Evolutionary conservation across 108 stramenopile species (phyloP).

Genomic region (Conticribra guillardii): DNA sequence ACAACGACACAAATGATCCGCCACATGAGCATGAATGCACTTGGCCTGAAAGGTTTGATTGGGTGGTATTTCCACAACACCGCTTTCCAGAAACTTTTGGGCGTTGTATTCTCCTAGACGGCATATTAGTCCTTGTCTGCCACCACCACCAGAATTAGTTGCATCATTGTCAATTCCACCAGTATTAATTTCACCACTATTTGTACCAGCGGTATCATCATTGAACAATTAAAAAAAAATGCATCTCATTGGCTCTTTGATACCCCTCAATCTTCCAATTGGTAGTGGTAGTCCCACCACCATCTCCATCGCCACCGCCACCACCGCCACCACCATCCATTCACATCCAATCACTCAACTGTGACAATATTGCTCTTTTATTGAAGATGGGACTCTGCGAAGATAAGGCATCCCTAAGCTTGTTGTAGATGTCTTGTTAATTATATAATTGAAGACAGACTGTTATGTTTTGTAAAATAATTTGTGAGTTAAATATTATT

Average conservation of each 20-base stretch:
- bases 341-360: constrained; percentile 42
- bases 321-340: background rate
- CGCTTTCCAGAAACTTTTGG: constrained; percentile 28
- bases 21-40: constrained; percentile 40
- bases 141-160: constrained; percentile 11
- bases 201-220: too few relatives aligned
- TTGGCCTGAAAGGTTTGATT: constrained; percentile 24
- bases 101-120: constrained; percentile 35
- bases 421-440: too few relatives aligned
- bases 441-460: too few relatives aligned
- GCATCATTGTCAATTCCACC: too few relatives aligned
- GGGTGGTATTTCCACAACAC: constrained; percentile 24
- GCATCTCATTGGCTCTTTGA: constrained; percentile 28
- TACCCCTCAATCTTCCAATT: constrained; percentile 24
- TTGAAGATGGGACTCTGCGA: too few relatives aligned
- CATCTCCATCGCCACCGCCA: too few relatives aligned
- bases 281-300: background rate
- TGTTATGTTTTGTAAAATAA: too few relatives aligned
- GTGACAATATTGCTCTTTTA: too few relatives aligned
- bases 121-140: constrained; percentile 1
- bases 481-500: too few relatives aligned
- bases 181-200: too few relatives aligned
- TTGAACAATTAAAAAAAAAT: constrained; percentile 22
- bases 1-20: constrained; percentile 41
- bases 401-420: too few relatives aligned